Evolutionary conservation across 495 filamentous ascomycete genomes (phyloP).

Genomic region (Penicillium manginii): DNA sequence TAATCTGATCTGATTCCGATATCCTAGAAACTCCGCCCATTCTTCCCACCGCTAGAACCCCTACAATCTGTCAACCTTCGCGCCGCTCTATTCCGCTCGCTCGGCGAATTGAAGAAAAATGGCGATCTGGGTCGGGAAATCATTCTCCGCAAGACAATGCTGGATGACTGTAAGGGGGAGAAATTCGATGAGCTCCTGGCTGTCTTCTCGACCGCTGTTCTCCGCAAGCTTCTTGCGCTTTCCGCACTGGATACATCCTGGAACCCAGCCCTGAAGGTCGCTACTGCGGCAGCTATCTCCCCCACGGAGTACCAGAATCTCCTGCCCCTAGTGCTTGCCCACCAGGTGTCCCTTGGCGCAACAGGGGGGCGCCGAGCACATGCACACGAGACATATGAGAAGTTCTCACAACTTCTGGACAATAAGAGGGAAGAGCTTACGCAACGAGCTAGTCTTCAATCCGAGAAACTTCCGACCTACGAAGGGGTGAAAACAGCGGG

Average conservation of each 20-base stretch:
- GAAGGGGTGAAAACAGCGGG: conserved; percentile 35
- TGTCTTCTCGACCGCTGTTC: conserved; percentile 76
- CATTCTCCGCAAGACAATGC: conserved; percentile 82
- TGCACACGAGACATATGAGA: conserved; percentile 55
- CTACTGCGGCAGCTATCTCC: conserved; percentile 63
- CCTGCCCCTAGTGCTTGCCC: conserved; percentile 69
- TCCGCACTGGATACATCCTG: conserved; percentile 32
- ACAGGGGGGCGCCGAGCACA: conserved; percentile 43
- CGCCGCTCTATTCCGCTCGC: conserved; percentile 74
- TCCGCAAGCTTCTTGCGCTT: conserved; percentile 67
- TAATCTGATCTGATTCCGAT: neutral
- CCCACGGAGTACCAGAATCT: conserved; percentile 62
- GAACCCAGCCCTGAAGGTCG: conserved; percentile 60
- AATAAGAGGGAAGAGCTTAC: conserved; percentile 52
- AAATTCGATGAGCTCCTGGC: conserved; percentile 78
- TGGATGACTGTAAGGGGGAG: conserved; percentile 89
- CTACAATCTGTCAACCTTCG: conserved; percentile 88
- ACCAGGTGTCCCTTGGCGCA: conserved; percentile 64
- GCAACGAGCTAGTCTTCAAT: conserved; percentile 29
- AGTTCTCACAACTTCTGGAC: conserved; percentile 64
- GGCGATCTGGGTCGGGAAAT: conserved; percentile 77
- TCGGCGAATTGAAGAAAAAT: conserved; percentile 84
- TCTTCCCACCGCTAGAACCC: conserved; percentile 85
- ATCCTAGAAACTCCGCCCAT: conserved; percentile 78
- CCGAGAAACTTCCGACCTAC: conserved; percentile 31